Evolutionary conservation across 768 basidiomycete genomes (phyloP), one percentile per base, ranked within the genome.

Genomic region (Macrolepiota dolichaula): DNA sequence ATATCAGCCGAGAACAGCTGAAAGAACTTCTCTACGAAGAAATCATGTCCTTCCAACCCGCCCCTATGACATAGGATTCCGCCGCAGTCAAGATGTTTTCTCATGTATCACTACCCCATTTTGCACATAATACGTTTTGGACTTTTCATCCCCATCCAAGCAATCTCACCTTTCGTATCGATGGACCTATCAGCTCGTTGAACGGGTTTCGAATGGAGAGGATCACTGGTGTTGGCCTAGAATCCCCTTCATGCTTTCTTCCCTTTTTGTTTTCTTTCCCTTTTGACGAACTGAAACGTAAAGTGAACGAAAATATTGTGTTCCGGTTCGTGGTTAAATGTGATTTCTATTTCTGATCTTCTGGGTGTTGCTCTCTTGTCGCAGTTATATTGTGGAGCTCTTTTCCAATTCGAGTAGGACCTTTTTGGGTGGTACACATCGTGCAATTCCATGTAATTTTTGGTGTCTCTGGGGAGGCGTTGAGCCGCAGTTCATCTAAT

Each of bases 21-120:
- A 98, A 98, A 78, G 89, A 94, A 70, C 82, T 96, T 49, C 78
- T 96, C 24, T 98, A 93, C 73, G 92, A 96, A 61, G 96, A 98
- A 76, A 96, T 98, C 77, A 88, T 94, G 84, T 81, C 86, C 32
- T 98, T 96, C 85, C 79, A 84, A 61, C 88, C 92, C 17, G 74
- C 72, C 29, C 75, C 73, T 27, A 76, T 75, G 70, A 78, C 78
- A 75, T 80, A 77, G 22, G 25, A 7, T 38, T 37, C 46, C 2
- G 17, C 46, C 32, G 13, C 55, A 57, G 22, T 44, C 24, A 25
- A 24, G 6, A 2, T 32, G 29, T 19, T 15, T 44, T 25, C 51
- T n/a, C 19, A 12, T 50, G 32, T 37, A 37, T 25, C 35, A 42
- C 27, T 52, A 40, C 36, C 15, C 13, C 50, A 51, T 12, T 19